phyloP scores from a whole-genome alignment of 345 rosid genomes.

The Aurinia saxatilis region DNA sequence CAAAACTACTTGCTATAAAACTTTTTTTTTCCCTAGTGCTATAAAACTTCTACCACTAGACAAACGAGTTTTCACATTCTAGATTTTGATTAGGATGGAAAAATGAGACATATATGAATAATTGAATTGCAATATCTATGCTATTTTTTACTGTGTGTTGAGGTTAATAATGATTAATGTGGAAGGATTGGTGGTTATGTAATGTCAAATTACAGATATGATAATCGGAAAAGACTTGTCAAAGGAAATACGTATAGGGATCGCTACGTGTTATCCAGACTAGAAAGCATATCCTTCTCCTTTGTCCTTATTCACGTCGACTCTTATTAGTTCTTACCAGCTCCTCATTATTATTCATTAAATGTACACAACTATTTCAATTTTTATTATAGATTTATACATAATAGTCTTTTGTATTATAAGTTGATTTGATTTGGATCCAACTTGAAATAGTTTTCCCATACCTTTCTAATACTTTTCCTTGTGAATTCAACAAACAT shows the following conservation, averaged over 20 bases:
- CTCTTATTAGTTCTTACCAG: constrained; percentile 6
- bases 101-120: too few relatives aligned
- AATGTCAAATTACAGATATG: neutral
- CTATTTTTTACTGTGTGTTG: neutral
- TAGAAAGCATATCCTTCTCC: constrained; percentile 27
- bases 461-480: too few relatives aligned
- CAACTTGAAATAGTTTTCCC: too few relatives aligned
- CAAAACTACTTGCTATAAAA: too few relatives aligned
- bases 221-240: constrained; percentile 21
- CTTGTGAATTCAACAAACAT: too few relatives aligned
- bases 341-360: constrained; percentile 20
- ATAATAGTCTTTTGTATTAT: neutral
- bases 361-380: too few relatives aligned
- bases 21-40: too few relatives aligned
- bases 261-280: constrained; percentile 24
- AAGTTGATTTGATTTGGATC: constrained; percentile 21
- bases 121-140: too few relatives aligned
- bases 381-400: too few relatives aligned
- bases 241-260: constrained; percentile 23
- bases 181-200: constrained; percentile 13
- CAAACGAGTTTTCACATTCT: too few relatives aligned
- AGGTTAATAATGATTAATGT: neutral
- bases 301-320: constrained; percentile 21
- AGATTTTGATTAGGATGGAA: too few relatives aligned
- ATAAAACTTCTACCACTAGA: too few relatives aligned